Evolutionary conservation across 305 asterid species (phyloP).

Genomic region (Fraxinus xanthoxyloides): DNA sequence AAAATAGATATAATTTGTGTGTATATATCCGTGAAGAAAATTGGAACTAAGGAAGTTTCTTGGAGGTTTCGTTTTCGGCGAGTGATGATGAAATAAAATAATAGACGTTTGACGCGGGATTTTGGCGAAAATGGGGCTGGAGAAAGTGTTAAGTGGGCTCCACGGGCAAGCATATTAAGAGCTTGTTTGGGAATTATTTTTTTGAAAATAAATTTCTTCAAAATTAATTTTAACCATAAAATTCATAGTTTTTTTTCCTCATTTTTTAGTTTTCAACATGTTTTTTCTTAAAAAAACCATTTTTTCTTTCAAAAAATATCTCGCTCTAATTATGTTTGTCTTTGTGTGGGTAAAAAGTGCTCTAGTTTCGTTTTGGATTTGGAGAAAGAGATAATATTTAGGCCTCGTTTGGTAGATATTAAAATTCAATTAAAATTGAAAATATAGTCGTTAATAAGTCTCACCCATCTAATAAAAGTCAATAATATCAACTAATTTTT

Average conservation of each 20-base stretch:
- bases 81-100: not conserved
- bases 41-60: conserved; percentile 40
- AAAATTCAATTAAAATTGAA: no score
- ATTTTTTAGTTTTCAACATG: no score
- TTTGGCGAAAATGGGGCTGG: conserved; percentile 31
- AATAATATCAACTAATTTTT: no score
- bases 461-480: no score
- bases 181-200: not conserved
- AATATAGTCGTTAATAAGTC: no score
- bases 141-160: not conserved
- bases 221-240: not conserved
- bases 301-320: not conserved
- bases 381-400: not conserved
- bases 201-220: no score
- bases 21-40: not conserved
- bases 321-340: not conserved
- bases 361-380: not conserved
- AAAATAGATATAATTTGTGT: not conserved
- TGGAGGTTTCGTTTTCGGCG: conserved; percentile 22
- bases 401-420: no score
- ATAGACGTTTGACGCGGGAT: not conserved
- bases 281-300: no score
- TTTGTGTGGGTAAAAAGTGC: not conserved
- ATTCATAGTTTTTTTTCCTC: not conserved
- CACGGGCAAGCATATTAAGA: not conserved